These are phyloP conservation scores for Neolentinus lepideus DNA, from an alignment of 1,284 basidiomycete genomes.

Conservation along the genomic window DNA sequence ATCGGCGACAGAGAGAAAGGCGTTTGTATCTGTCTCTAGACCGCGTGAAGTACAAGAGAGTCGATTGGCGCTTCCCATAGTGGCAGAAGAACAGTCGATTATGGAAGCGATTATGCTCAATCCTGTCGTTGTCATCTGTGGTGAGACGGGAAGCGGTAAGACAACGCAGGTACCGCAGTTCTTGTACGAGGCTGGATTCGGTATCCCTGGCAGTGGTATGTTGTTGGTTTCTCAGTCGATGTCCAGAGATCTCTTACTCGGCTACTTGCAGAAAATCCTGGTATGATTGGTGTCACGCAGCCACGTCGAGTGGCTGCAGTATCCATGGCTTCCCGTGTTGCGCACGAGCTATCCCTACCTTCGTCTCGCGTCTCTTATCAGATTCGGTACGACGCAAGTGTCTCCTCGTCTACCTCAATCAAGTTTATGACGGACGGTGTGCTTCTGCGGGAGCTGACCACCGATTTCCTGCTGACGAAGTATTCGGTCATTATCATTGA, in stretches of 20 bases:
- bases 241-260: slow-evolving; percentile 5
- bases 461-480: slow-evolving; percentile 83
- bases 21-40: slow-evolving; percentile 57
- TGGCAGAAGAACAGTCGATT: slow-evolving; percentile 91
- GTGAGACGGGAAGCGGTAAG: slow-evolving; percentile 95
- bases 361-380: slow-evolving; percentile 88
- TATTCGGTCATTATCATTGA: slow-evolving; percentile 97
- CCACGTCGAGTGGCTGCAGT: slow-evolving; percentile 96
- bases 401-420: slow-evolving; percentile 84
- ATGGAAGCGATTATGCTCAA: slow-evolving; percentile 90
- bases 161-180: slow-evolving; percentile 98
- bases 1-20: background rate
- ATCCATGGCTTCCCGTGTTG: slow-evolving; percentile 91
- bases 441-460: slow-evolving; percentile 85
- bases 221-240: slow-evolving; percentile 8
- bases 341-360: slow-evolving; percentile 79
- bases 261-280: slow-evolving; percentile 73
- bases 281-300: slow-evolving; percentile 97
- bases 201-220: slow-evolving; percentile 71
- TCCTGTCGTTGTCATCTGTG: slow-evolving; percentile 69
- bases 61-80: slow-evolving; percentile 81
- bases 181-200: slow-evolving; percentile 93
- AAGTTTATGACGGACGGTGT: slow-evolving; percentile 99
- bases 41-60: slow-evolving; percentile 72
- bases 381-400: slow-evolving; percentile 88